Conservation (phyloP, 192 early-diverging fungal genomes). For the Backusella tuberculispora region DNA sequence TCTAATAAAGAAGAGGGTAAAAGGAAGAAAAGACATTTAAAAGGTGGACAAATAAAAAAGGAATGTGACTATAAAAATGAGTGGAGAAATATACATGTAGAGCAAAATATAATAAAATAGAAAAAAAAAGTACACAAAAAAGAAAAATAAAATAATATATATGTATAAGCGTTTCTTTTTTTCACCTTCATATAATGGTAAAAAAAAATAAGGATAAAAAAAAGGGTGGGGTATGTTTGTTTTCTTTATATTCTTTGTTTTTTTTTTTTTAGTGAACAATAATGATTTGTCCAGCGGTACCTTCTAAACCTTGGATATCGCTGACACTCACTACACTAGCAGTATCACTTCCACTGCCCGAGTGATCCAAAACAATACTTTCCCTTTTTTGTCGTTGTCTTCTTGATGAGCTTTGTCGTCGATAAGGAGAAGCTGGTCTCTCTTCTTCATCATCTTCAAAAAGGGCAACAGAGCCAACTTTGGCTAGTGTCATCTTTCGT, state of each 20-base stretch:
- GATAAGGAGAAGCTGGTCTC: background rate
- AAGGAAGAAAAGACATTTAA: background rate
- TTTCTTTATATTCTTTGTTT: background rate
- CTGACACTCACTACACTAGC: conserved; percentile 41
- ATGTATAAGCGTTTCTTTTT: conserved; percentile 1
- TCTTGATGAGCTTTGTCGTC: conserved; percentile 19
- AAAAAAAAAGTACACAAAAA: conserved; percentile 2
- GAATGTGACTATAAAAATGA: conserved; percentile 9
- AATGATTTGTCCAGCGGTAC: conserved; percentile 35
- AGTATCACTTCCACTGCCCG: conserved; percentile 39
- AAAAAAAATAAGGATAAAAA: background rate
- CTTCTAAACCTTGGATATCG: conserved; percentile 39
- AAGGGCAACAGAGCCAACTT: conserved; percentile 46
- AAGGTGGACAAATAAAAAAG: background rate
- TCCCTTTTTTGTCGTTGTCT: conserved; percentile 27
- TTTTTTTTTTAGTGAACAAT: conserved; percentile 35
- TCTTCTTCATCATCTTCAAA: conserved; percentile 39
- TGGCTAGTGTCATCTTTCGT: conserved; percentile 47
- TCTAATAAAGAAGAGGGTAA: background rate
- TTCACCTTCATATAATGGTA: background rate
- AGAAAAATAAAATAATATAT: conserved; percentile 2
- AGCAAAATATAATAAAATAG: conserved; percentile 13
- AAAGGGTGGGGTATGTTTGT: conserved; percentile 11
- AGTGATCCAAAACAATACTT: conserved; percentile 44
- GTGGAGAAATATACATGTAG: conserved; percentile 10